phyloP scores from a whole-genome alignment of 148 eudicot species.

The Rhododendron kiyosumense region DNA sequence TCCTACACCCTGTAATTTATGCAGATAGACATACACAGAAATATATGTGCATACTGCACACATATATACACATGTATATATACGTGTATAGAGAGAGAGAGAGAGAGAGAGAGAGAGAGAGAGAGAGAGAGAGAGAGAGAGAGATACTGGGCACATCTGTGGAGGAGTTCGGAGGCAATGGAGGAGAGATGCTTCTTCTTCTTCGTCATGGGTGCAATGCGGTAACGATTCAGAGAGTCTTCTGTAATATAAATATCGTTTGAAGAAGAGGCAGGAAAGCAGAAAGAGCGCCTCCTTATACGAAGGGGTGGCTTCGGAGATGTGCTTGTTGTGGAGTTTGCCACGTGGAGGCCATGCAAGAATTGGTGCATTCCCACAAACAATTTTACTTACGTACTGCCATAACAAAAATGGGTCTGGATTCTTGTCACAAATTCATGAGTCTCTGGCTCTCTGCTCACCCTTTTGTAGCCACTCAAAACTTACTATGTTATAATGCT shows the following conservation, averaged over 20 bases:
- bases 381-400: background rate
- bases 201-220: conserved; percentile 6
- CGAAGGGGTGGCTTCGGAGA: background rate
- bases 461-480: background rate
- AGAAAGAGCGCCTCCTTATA: background rate
- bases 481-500: background rate
- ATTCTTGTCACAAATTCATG: background rate
- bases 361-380: background rate
- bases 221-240: no score
- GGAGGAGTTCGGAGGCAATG: conserved; percentile 55
- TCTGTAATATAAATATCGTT: no score
- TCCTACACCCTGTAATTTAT: no score
- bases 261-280: background rate
- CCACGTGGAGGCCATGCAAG: background rate
- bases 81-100: background rate
- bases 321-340: background rate
- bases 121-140: conserved; percentile 8
- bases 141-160: conserved; percentile 52
- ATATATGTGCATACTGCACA: background rate
- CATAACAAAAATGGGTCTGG: background rate
- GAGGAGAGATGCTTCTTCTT: conserved; percentile 61
- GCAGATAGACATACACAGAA: background rate
- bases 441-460: background rate
- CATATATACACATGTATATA: background rate
- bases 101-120: conserved; percentile 6